Evolutionary conservation across 2,329 filamentous ascomycete genomes (phyloP).

Genomic region (Sordariomycetes sp.): DNA sequence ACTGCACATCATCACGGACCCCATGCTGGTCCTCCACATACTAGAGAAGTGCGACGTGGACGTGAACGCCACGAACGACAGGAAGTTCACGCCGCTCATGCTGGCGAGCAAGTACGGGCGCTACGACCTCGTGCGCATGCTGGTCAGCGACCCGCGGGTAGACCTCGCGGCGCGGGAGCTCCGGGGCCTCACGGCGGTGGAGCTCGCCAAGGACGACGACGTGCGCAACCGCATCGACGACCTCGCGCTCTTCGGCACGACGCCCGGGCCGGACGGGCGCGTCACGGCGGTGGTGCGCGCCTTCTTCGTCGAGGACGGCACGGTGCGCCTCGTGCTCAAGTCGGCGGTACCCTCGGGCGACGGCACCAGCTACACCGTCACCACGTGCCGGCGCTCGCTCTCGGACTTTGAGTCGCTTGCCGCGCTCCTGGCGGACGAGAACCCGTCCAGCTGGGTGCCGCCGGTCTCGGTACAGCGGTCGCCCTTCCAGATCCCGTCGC

Average conservation of each 20-base stretch:
- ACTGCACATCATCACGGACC: conserved; percentile 89
- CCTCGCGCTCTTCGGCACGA: conserved; percentile 69
- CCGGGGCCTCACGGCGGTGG: conserved; percentile 84
- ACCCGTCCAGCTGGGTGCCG: conserved; percentile 92
- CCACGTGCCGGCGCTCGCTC: conserved; percentile 80
- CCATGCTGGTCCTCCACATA: conserved; percentile 63
- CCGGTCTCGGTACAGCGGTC: conserved; percentile 66
- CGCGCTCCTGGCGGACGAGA: conserved; percentile 73
- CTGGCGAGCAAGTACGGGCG: conserved; percentile 96
- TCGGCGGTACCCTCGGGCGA: conserved; percentile 78
- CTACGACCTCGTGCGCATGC: conserved; percentile 79
- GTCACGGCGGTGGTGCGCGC: conserved; percentile 90
- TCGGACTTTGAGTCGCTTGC: conserved; percentile 86
- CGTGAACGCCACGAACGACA: conserved; percentile 91
- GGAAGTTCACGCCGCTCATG: conserved; percentile 91
- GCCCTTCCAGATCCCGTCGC: conserved; percentile 87
- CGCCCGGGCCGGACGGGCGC: conserved; percentile 61
- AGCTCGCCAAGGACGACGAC: conserved; percentile 95
- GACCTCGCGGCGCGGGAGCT: conserved; percentile 77
- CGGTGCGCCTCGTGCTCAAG: conserved; percentile 85
- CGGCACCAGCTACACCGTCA: conserved; percentile 79
- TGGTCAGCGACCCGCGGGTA: conserved; percentile 81
- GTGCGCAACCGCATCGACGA: conserved; percentile 95
- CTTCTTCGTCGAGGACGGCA: conserved; percentile 95
- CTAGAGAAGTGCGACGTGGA: conserved; percentile 85